Percentiles rank a stretch among this genome's conserved stretches.
These are phyloP conservation scores for Chaetomiaceae sp. DNA, from an alignment of 2,329 filamentous ascomycete species.

Conservation along the genomic window DNA sequence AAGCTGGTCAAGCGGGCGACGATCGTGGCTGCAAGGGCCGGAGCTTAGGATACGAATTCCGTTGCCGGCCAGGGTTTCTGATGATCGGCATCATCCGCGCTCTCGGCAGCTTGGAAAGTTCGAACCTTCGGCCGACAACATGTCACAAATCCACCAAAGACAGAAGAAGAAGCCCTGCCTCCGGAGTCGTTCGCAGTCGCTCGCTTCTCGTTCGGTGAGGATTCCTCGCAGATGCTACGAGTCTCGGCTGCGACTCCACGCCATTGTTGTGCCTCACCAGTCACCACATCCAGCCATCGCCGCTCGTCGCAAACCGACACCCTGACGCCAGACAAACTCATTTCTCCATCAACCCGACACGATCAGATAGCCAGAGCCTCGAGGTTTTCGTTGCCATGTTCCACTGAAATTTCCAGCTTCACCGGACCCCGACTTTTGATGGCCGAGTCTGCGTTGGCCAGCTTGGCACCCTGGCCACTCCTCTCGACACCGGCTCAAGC, in stretches of 20 bases:
- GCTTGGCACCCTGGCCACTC: background rate
- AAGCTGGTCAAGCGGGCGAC: slow-evolving; percentile 1
- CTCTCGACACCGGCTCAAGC: slow-evolving; percentile 1
- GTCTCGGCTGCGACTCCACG: no score
- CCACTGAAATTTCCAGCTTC: background rate
- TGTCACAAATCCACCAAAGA: background rate
- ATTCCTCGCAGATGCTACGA: slow-evolving; percentile 11
- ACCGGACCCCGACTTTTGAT: background rate
- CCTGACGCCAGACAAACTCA: background rate
- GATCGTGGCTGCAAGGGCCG: slow-evolving; percentile 10
- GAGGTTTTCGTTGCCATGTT: background rate
- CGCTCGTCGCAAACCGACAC: no score
- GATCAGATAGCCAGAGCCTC: no score
- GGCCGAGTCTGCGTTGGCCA: background rate
- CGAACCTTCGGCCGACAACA: background rate
- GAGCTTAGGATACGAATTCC: slow-evolving; percentile 12
- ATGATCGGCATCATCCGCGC: no score
- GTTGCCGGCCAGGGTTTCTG: no score
- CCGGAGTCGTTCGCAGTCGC: no score
- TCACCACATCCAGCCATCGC: background rate
- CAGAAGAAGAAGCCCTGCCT: background rate
- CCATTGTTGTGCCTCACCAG: no score
- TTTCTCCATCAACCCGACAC: background rate
- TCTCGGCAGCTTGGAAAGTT: no score
- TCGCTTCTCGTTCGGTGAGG: no score